Evolutionary conservation across 78 protist species (phyloP).

Genomic region (Creolimax fragrantissima): DNA sequence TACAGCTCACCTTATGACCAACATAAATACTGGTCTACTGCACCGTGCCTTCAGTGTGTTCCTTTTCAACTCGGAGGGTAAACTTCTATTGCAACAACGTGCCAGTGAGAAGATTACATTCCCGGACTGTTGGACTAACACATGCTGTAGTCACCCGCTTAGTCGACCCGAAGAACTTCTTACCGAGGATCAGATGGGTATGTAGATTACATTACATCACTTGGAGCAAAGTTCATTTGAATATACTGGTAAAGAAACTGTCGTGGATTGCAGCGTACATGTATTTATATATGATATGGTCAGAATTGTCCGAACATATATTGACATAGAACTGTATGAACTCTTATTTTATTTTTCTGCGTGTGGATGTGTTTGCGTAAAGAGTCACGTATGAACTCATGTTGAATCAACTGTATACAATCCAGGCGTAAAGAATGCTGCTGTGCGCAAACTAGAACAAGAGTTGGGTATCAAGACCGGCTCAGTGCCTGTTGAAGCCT

Average conservation of each 20-base stretch:
- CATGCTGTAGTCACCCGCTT: constrained; percentile 81
- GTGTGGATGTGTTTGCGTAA: background rate
- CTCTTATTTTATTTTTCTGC: too few species aligned
- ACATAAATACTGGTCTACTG: constrained; percentile 40
- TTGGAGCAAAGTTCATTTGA: background rate
- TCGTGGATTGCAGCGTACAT: background rate
- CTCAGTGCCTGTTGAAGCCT: constrained; percentile 8
- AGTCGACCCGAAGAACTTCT: constrained; percentile 28
- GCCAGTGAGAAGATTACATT: constrained; percentile 69
- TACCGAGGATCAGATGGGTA: constrained; percentile 1
- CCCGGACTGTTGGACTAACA: constrained; percentile 75
- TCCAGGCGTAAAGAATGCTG: constrained; percentile 51
- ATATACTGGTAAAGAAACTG: background rate
- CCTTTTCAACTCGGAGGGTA: constrained; percentile 45
- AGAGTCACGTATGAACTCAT: background rate
- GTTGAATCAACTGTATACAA: background rate
- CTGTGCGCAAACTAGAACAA: constrained; percentile 62
- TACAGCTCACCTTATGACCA: constrained; percentile 44
- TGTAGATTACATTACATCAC: background rate
- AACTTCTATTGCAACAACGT: constrained; percentile 68
- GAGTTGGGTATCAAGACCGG: constrained; percentile 60
- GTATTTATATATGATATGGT: background rate
- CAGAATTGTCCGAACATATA: too few species aligned
- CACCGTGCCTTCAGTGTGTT: constrained; percentile 81
- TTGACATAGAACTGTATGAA: too few species aligned